Base-by-base conservation (phyloP, 805 yeast species). In the Teunomyces atbi region DNA sequence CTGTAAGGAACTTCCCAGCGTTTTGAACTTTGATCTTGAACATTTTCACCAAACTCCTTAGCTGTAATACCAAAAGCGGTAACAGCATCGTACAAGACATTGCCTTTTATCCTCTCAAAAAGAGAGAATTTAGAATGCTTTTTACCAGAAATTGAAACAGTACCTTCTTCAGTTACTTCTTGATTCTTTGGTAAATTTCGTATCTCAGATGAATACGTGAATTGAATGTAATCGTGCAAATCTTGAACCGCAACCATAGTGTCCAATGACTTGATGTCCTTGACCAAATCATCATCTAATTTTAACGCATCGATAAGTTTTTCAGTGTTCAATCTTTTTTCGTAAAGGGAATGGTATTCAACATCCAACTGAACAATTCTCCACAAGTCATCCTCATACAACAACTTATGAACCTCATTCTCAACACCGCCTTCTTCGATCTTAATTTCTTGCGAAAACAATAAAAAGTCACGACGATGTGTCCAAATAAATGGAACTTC, bases 401-500 rank as follows among this genome's bases (percentile, higher is more conserved):
- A 68, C 41, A 83, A 64, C 51, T 77, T 79, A 52, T 73, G 79
- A 10, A 78, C 80, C 18, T 60, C 60, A 27, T 59, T 65, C n/a
- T 55, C 51, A 13, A 54, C 44, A 5, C 53, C 44, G 4, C 79
- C 74, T 33, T 73, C 76, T 12, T 65, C 71, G 32, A 64, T 64
- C 23, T 61, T 56, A 12, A 63, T 62, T 32, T 79, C 79, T 35
- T 76, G 76, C 7, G 88, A 78, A 56, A 74, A 74, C 49, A 87
- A 69, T 15, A 89, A 73, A 61, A 87, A 89, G 65, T 94, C 98
- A 67, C 96, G 87, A 64, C 98, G 86, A 61, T 90, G 96, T 20
- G 90, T 86, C 87, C 96, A 90, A 50, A 94, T 90, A 58, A 90
- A 88, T 8, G 99, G 98, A 4, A 92, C 96, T 62, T 94, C 99